Evolutionary conservation across 768 basidiomycete species (phyloP).

Genomic region (Hygrocybe coccinea): DNA sequence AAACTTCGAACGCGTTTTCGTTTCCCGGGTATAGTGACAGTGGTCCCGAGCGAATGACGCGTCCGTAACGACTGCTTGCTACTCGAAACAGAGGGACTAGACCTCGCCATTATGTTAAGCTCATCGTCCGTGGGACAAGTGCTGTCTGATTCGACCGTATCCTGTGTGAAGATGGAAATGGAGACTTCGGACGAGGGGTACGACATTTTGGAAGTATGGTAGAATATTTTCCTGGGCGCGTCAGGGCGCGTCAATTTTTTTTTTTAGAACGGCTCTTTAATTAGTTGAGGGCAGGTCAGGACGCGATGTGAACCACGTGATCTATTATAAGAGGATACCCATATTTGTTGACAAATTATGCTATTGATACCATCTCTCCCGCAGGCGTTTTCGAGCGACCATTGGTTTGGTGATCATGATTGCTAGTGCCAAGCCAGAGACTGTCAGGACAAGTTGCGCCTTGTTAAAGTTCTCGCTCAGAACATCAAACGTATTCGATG

Average conservation of each 20-base stretch:
- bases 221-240: background rate
- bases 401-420: constrained; percentile 81
- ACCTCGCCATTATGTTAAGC: constrained; percentile 3
- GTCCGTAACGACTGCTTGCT: background rate
- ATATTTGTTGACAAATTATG: background rate
- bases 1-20: constrained; percentile 5
- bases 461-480: constrained; percentile 93
- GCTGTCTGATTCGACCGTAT: background rate
- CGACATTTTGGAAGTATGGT: background rate
- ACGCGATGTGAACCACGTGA: constrained; percentile 1
- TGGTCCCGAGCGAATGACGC: background rate
- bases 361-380: constrained; percentile 69
- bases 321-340: background rate
- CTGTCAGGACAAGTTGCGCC: constrained; percentile 79
- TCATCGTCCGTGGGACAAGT: constrained; percentile 3
- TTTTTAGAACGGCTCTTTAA: background rate
- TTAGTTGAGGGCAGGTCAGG: constrained; percentile 7
- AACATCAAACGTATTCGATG: constrained; percentile 89
- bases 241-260: background rate
- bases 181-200: background rate
- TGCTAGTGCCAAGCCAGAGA: constrained; percentile 64
- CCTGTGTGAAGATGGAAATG: background rate
- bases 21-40: background rate
- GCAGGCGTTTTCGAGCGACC: constrained; percentile 61
- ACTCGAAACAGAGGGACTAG: background rate